A percentile compares a stretch with the other conserved stretches of the same genome.
Evolutionary conservation across 2,329 filamentous ascomycete species (phyloP).

Genomic region (Sporothrix pseudoabietina): DNA sequence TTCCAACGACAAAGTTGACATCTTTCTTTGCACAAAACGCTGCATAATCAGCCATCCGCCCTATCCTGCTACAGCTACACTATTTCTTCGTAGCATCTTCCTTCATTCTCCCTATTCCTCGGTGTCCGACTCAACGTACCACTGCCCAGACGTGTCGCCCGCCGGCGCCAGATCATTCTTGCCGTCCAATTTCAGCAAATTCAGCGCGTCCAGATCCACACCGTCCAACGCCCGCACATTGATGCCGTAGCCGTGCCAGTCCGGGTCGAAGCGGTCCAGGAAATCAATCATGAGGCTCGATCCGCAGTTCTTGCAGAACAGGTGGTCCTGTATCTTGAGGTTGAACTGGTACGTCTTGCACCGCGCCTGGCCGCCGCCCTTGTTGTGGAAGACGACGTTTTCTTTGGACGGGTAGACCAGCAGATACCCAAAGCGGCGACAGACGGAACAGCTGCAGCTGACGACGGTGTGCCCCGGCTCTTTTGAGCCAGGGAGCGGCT

Average conservation of each 20-base stretch:
- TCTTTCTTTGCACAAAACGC: not conserved
- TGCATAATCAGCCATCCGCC: not conserved
- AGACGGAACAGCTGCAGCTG: conserved; percentile 59
- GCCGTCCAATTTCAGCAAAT: conserved; percentile 45
- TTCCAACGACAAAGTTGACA: not conserved
- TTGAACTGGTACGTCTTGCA: conserved; percentile 50
- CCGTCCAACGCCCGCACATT: conserved; percentile 44
- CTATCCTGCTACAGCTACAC: not conserved
- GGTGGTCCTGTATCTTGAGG: conserved; percentile 51
- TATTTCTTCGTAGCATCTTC: not conserved
- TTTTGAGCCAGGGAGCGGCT: conserved; percentile 53
- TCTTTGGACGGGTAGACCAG: conserved; percentile 49
- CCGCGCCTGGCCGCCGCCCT: conserved; percentile 45
- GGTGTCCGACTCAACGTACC: conserved; percentile 35
- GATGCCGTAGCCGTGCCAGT: conserved; percentile 46
- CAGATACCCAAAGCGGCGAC: conserved; percentile 54
- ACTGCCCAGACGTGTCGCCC: conserved; percentile 45
- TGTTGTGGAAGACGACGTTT: conserved; percentile 44
- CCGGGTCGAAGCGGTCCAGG: conserved; percentile 36
- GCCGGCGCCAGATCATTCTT: conserved; percentile 41
- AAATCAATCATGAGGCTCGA: conserved; percentile 53
- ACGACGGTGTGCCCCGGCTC: conserved; percentile 47
- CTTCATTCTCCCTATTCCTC: conserved; percentile 28
- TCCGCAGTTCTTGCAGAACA: conserved; percentile 54
- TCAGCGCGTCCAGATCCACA: conserved; percentile 46